Base-by-base conservation (phyloP, 805 yeast species). In the Candida tammaniensis region DNA sequence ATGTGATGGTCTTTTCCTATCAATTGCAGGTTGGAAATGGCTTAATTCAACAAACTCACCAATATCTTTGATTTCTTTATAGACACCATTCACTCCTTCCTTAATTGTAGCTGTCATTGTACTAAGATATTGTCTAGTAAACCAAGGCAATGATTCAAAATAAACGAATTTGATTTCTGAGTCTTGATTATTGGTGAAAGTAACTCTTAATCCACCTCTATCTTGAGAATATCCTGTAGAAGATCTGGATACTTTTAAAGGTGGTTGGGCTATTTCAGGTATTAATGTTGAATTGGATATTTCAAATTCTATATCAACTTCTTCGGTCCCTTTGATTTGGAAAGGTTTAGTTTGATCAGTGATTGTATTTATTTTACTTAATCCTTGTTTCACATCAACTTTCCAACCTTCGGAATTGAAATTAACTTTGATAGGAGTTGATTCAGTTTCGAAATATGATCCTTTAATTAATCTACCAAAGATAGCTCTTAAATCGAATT, bases 61-160 rank as follows among this genome's bases (percentile, higher is more conserved):
- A 4, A 49, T 47, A 3, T 39, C 50, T 11, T 30, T 12, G 22
- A 36, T 54, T 33, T 31, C 34, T 35, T 24, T 39, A 15, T 30
- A 21, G 6, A 11, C 15, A 18, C 54, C 59, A 1, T 47, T 30
- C 17, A 5, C 15, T 2, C 46, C 45, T 29, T 51, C 52, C 19
- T 53, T 57, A 45, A 53, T 9, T 46, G 52, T 55, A 3, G 76
- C 48, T 3, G 64, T 54, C 36, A 88, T 58, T 0, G 95, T 78
- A 46, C 86, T 88, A 27, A 93, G 59, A 51, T 84, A 93, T 2
- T 86, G 59, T 46, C 91, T 75, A 78, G 88, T 81, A 55, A 77
- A 93, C 98, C 98, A 93, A 0, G 98, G 98, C 18, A 88, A 64
- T 0, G 87, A 71, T 55, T 93, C 97, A 46, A 79, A 81, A 48